Conservation (phyloP, 805 yeast genomes). For the Sugiyamaella smithiae region DNA sequence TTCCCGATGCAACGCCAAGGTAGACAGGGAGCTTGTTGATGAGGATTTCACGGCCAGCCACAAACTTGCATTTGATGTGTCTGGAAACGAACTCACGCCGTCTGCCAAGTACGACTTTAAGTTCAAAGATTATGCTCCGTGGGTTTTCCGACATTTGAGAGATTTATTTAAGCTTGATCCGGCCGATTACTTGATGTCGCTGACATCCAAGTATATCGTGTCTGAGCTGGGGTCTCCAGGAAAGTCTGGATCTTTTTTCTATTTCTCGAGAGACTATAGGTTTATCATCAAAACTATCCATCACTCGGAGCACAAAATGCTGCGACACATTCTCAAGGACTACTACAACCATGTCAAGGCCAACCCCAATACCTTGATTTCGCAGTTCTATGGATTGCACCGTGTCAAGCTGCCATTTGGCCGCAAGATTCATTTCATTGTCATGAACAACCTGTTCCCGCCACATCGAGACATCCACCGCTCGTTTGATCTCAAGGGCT, state of each 20-base stretch:
- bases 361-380: constrained; percentile 83
- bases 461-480: constrained; percentile 83
- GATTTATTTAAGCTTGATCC: constrained; percentile 83
- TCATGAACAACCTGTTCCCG: constrained; percentile 96
- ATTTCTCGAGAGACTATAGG: constrained; percentile 88
- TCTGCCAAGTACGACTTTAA: constrained; percentile 94
- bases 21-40: constrained; percentile 67
- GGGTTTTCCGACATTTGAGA: constrained; percentile 85
- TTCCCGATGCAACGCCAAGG: constrained; percentile 78
- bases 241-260: constrained; percentile 93
- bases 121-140: constrained; percentile 94
- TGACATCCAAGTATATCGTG: constrained; percentile 88
- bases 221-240: constrained; percentile 95
- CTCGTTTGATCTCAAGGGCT: constrained; percentile 91
- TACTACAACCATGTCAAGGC: constrained; percentile 77
- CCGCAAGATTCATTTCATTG: constrained; percentile 85
- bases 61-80: constrained; percentile 78
- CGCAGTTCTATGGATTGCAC: constrained; percentile 96
- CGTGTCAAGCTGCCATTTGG: constrained; percentile 84
- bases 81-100: constrained; percentile 85
- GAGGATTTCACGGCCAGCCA: constrained; percentile 69
- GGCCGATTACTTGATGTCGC: constrained; percentile 88
- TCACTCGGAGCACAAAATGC: constrained; percentile 84
- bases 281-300: constrained; percentile 96
- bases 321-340: constrained; percentile 67